Evolutionary conservation across 306 rosid species (phyloP), one percentile per base, ranked within the genome.

Genomic region (Quercus berberidifolia): DNA sequence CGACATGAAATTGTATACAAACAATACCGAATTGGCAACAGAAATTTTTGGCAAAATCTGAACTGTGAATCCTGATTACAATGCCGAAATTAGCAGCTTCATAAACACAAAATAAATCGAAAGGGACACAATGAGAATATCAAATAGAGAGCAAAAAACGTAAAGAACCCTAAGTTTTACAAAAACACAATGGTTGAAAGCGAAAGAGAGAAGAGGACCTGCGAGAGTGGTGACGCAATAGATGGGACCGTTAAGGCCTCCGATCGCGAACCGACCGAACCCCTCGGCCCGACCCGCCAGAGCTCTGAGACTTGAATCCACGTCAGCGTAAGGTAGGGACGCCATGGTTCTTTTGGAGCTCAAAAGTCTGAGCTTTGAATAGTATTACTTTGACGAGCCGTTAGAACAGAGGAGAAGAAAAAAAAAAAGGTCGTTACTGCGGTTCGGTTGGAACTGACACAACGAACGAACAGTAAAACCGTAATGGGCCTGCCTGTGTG

Each of bases 281-380:
- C 97, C 91, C 86, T 92, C 92, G 0, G 92, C 91, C 14, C 76
- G 69, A 54, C 87, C 90, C 13, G 94, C 90, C 79, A 92, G 35
- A 20, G 83, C 81, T 74, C 91, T 75, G 80, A 90, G 55, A 38
- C 11, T 78, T 15, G 88, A 88, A 81, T 92, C 94, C 6, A 83
- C 89, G 43, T 90, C 91, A 12, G 80, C 75, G 81, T 87, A 92
- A 6, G 92, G 92, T n/a, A 82, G 77, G 65, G 86, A 84, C 59
- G 74, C 86, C 93, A 88, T 87, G 1, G 18, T n/a, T 57, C 52
- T 62, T 18, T 55, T 18, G 63, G 65, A 55, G 76, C 64, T n/a
- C 20, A 11, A 55, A 19, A 19, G 12, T 19, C 51, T 9, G 49
- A 67, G 51, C 71, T 67, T 67, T 13, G 35, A 67, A 31, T 43